Evolutionary conservation across 1,284 basidiomycete species (phyloP).

Genomic region (Ustilago hordei): DNA sequence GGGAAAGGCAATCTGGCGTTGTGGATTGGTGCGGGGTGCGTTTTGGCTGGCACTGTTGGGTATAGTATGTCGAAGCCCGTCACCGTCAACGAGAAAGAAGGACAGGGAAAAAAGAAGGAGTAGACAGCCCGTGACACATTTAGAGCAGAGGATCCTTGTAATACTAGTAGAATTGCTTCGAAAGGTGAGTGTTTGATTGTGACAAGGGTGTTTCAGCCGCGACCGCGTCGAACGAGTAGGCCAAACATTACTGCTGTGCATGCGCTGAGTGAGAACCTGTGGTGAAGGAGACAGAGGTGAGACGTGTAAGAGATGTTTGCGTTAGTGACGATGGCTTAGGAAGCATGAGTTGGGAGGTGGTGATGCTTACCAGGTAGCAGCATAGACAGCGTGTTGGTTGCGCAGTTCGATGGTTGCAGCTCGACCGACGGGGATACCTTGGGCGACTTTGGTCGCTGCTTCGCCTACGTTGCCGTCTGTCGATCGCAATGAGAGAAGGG

Average conservation of each 20-base stretch:
- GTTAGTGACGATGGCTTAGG: not conserved
- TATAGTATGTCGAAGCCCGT: conserved; percentile 71
- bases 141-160: not conserved
- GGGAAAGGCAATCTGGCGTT: conserved; percentile 59
- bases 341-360: not conserved
- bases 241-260: conserved; percentile 62
- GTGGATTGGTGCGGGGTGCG: conserved; percentile 71
- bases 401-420: conserved; percentile 86
- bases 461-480: conserved; percentile 84
- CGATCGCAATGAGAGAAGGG: not conserved
- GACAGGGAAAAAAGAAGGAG: not conserved
- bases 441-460: conserved; percentile 76
- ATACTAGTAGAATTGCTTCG: not conserved
- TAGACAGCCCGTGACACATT: not conserved
- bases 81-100: not conserved
- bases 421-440: conserved; percentile 87
- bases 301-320: not conserved
- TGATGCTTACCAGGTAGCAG: conserved; percentile 83
- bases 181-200: too few relatives aligned
- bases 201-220: conserved; percentile 16
- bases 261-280: conserved; percentile 60
- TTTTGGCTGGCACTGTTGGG: conserved; percentile 79
- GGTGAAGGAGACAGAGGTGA: not conserved
- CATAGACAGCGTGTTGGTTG: conserved; percentile 95
- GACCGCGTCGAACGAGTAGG: conserved; percentile 45